These are phyloP conservation scores for Coffea canephora DNA, from an alignment of 257 asterid species.

Conservation along the genomic window DNA sequence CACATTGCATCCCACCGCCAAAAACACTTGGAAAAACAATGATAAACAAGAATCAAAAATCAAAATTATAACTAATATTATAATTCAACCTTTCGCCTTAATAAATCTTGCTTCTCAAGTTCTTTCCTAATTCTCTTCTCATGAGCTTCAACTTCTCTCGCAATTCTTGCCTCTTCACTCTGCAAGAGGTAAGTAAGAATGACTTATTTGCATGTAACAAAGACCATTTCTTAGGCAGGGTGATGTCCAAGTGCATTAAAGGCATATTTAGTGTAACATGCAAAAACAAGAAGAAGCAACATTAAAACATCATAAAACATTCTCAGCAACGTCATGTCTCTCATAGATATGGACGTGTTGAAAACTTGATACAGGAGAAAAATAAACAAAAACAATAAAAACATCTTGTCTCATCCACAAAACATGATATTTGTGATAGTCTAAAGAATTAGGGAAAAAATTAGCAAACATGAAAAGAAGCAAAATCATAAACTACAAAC, in stretches of 20 bases:
- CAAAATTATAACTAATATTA: neutral
- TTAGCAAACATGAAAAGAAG: neutral
- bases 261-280: neutral
- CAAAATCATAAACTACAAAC: constrained; percentile 23
- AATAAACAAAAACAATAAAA: neutral
- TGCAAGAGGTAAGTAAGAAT: constrained; percentile 29
- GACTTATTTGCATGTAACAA: neutral
- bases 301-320: neutral
- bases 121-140: constrained; percentile 85
- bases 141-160: constrained; percentile 81
- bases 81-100: constrained; percentile 61
- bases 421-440: neutral
- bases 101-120: constrained; percentile 78
- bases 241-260: neutral
- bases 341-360: neutral
- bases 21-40: neutral
- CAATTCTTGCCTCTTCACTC: constrained; percentile 80
- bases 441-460: neutral
- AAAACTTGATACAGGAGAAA: neutral
- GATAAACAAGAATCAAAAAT: no score
- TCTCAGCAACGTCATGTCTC: neutral
- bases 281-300: neutral
- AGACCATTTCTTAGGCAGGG: neutral
- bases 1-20: neutral
- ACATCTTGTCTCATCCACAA: neutral